phyloP scores from a whole-genome alignment of 371 early-diverging fungal species.

The Lichtheimia corymbifera region DNA sequence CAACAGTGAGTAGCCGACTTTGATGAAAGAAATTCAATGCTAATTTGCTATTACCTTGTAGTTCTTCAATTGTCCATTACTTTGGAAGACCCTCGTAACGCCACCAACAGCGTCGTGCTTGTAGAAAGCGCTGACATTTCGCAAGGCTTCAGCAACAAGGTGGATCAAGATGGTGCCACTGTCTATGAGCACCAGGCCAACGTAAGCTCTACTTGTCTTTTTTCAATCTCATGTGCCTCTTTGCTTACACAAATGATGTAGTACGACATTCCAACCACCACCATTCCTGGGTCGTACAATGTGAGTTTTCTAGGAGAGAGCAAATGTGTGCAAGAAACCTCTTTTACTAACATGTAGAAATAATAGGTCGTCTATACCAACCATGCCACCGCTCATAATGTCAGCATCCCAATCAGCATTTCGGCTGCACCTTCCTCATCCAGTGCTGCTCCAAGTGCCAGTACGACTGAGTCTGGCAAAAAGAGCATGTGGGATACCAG shows the following conservation, averaged over 20 bases:
- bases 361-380: slow-evolving; percentile 29
- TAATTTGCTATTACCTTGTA: background rate
- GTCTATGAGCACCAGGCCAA: slow-evolving; percentile 41
- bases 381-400: slow-evolving; percentile 23
- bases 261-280: slow-evolving; percentile 34
- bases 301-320: slow-evolving; percentile 5
- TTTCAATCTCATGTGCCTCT: background rate
- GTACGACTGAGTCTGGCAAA: slow-evolving; percentile 1
- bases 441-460: slow-evolving; percentile 2
- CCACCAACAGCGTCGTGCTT: slow-evolving; percentile 15
- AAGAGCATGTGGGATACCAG: slow-evolving; percentile 7
- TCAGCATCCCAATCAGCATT: slow-evolving; percentile 31
- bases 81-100: slow-evolving; percentile 14
- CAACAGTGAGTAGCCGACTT: slow-evolving; percentile 22
- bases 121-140: slow-evolving; percentile 26
- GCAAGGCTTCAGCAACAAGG: slow-evolving; percentile 34
- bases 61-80: slow-evolving; percentile 28
- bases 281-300: slow-evolving; percentile 30
- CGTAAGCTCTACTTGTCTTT: slow-evolving; percentile 15
- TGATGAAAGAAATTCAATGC: background rate
- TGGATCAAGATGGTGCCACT: slow-evolving; percentile 21
- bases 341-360: background rate
- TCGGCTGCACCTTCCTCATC: slow-evolving; percentile 20
- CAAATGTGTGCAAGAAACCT: background rate
- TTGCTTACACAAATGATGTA: slow-evolving; percentile 12